Conservation (phyloP, 805 yeast species). For the Nakazawaea populi region DNA sequence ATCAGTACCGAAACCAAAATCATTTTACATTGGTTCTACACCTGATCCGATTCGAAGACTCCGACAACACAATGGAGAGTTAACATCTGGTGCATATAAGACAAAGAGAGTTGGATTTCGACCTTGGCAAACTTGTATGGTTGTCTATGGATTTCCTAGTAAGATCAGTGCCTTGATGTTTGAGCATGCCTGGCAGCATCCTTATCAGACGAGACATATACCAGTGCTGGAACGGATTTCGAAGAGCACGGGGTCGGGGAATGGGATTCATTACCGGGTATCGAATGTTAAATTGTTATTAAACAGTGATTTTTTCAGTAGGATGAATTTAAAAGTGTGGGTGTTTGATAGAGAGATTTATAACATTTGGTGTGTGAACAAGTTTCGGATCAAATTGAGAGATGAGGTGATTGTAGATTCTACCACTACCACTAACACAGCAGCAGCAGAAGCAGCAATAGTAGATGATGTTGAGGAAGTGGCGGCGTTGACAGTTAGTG, state of each 20-base stretch:
- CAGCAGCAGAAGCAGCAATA: not conserved
- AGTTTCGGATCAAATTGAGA: conserved; percentile 20
- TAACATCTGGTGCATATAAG: conserved; percentile 53
- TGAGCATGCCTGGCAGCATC: conserved; percentile 84
- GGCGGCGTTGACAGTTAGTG: no score
- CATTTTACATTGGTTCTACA: conserved; percentile 77
- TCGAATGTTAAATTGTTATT: conserved; percentile 43
- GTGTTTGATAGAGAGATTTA: conserved; percentile 32
- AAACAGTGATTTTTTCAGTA: conserved; percentile 33
- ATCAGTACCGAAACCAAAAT: conserved; percentile 48
- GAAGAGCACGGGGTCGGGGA: conserved; percentile 29
- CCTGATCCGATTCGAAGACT: conserved; percentile 66
- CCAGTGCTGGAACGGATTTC: conserved; percentile 30
- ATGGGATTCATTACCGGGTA: conserved; percentile 38
- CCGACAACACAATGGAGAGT: conserved; percentile 74
- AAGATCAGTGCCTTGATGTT: conserved; percentile 68
- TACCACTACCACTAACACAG: conserved; percentile 1
- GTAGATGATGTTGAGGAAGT: no score
- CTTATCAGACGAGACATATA: conserved; percentile 59
- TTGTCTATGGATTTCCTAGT: conserved; percentile 70
- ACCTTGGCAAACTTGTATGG: conserved; percentile 68
- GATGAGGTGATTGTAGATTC: conserved; percentile 16
- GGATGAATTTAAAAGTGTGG: conserved; percentile 39
- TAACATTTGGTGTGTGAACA: conserved; percentile 30
- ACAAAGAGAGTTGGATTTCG: conserved; percentile 53